Conservation (phyloP, 1,284 basidiomycete genomes). For the Tylopilus orsonianus region DNA sequence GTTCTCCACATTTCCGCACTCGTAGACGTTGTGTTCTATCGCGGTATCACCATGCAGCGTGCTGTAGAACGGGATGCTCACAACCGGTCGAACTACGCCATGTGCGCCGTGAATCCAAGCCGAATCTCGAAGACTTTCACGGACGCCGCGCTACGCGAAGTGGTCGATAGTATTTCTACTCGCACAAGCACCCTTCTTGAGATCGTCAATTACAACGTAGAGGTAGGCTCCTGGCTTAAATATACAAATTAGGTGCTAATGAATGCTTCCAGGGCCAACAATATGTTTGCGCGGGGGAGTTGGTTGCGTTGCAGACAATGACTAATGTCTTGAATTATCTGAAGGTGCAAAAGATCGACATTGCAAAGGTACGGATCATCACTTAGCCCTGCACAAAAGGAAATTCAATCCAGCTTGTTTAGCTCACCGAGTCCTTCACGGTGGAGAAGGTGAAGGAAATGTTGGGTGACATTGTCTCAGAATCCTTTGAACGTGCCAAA, state of each 20-base stretch:
- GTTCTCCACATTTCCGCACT: conserved; percentile 95
- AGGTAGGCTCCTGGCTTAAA: conserved; percentile 49
- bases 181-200: conserved; percentile 83
- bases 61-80: conserved; percentile 93
- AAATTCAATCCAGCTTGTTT: conserved; percentile 9
- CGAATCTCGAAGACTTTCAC: conserved; percentile 93
- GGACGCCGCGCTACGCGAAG: conserved; percentile 90
- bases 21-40: conserved; percentile 98
- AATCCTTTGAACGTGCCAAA: conserved; percentile 77
- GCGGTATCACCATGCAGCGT: conserved; percentile 99
- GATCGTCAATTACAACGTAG: conserved; percentile 98
- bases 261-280: conserved; percentile 71
- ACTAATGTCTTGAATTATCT: conserved; percentile 97
- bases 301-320: conserved; percentile 89
- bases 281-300: conserved; percentile 97
- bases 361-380: conserved; percentile 69
- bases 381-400: not conserved
- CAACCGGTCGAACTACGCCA: conserved; percentile 95
- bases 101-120: conserved; percentile 98
- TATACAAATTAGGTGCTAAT: conserved; percentile 8
- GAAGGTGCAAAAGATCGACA: conserved; percentile 96
- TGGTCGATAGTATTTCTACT: conserved; percentile 86
- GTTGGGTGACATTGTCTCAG: conserved; percentile 86
- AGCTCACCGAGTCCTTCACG: conserved; percentile 84
- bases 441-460: conserved; percentile 92